Conservation (phyloP, 176 grass and related monocot species). For the Musa itinerans region DNA sequence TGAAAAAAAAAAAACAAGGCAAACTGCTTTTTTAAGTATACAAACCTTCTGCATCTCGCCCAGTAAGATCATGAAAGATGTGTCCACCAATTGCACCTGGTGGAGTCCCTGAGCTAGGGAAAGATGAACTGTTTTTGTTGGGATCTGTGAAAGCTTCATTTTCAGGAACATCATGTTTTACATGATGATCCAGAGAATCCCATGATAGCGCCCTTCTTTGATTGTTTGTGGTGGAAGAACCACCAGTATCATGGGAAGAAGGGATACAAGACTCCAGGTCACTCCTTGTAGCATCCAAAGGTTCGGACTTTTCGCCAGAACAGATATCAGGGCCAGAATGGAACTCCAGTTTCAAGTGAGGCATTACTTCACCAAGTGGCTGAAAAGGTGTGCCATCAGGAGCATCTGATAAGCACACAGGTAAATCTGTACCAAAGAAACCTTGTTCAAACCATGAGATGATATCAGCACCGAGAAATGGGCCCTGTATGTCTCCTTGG, state of each 20-base stretch:
- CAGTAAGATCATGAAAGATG: constrained; percentile 30
- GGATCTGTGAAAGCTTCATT: constrained; percentile 23
- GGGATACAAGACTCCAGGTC: constrained; percentile 31
- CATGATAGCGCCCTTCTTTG: neutral
- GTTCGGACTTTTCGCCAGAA: constrained; percentile 27
- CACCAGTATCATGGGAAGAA: constrained; percentile 12
- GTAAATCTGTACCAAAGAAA: constrained; percentile 88
- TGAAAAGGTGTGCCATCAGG: constrained; percentile 65
- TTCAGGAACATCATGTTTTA: constrained; percentile 28
- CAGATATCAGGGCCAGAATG: constrained; percentile 15
- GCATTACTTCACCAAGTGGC: constrained; percentile 72
- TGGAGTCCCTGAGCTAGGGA: constrained; percentile 13
- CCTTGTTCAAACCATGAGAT: constrained; percentile 90
- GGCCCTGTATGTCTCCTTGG: constrained; percentile 82
- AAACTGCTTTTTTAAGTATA: constrained; percentile 9
- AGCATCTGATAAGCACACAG: constrained; percentile 55
- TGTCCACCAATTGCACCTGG: constrained; percentile 18
- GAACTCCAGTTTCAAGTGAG: constrained; percentile 54
- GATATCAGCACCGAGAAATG: constrained; percentile 80
- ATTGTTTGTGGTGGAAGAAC: constrained; percentile 32
- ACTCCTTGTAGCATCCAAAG: constrained; percentile 35
- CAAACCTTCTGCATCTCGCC: constrained; percentile 54
- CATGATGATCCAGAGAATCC: constrained; percentile 28
- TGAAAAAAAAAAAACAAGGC: neutral
- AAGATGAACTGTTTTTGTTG: constrained; percentile 14